These are phyloP conservation scores for Dichotomocladium elegans DNA, from an alignment of 371 early-diverging fungal genomes.

Conservation along the genomic window DNA sequence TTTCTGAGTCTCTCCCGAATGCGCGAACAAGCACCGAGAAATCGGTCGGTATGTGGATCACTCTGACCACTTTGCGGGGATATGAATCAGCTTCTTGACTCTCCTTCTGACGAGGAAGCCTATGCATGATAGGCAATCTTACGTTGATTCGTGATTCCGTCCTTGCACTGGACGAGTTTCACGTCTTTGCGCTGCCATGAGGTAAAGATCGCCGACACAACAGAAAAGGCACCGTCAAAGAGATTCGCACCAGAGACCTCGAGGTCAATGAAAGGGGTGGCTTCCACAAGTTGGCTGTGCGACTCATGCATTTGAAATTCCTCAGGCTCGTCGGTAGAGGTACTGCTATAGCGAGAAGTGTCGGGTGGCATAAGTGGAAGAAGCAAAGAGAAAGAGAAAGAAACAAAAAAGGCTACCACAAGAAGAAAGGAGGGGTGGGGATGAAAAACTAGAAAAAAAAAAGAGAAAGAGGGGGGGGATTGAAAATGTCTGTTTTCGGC, in stretches of 20 bases:
- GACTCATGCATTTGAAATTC: not conserved
- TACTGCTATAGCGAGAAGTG: not conserved
- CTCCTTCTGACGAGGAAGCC: no score
- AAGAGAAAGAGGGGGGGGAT: no score
- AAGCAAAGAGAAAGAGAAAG: not conserved
- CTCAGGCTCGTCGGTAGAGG: not conserved
- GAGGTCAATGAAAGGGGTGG: constrained; percentile 52
- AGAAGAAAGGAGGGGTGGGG: not conserved
- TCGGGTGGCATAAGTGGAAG: not conserved
- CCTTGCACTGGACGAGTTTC: constrained; percentile 73
- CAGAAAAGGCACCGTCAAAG: constrained; percentile 62
- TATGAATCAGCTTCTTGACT: not conserved
- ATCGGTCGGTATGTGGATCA: constrained; percentile 58
- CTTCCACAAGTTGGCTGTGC: constrained; percentile 29
- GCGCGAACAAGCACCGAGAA: constrained; percentile 79
- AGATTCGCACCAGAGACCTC: constrained; percentile 52
- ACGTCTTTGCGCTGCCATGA: constrained; percentile 67
- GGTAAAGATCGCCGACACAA: constrained; percentile 65
- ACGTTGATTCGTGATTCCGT: constrained; percentile 92
- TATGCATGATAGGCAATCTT: no score
- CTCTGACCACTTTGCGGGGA: constrained; percentile 64
- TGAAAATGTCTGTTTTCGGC: no score
- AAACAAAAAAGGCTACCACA: not conserved
- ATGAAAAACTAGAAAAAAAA: no score
- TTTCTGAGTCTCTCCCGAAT: constrained; percentile 84